phyloP scores from a whole-genome alignment of 2,329 filamentous ascomycete species.

The Albophoma yamanashiensis region DNA sequence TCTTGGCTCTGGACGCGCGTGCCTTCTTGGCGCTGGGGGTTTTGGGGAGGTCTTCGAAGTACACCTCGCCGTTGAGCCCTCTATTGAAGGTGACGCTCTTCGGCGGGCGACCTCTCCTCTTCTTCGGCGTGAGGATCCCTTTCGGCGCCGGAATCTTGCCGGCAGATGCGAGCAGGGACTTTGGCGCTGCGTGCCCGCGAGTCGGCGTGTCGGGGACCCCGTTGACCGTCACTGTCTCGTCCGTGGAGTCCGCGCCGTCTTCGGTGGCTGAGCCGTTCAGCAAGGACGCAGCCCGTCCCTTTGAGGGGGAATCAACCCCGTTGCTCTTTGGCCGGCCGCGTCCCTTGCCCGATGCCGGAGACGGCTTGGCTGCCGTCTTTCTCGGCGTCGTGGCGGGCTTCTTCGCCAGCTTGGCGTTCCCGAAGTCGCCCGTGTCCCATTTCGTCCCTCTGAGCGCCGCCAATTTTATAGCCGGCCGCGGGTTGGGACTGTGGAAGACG shows the following conservation, averaged over 20 bases:
- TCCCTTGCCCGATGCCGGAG: background rate
- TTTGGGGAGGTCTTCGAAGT: constrained; percentile 40
- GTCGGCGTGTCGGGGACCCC: constrained; percentile 1
- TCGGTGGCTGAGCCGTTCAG: background rate
- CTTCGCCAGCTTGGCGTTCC: background rate
- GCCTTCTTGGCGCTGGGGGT: constrained; percentile 18
- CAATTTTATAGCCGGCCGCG: constrained; percentile 22
- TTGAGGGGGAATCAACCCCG: background rate
- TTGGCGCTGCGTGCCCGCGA: background rate
- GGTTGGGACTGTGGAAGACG: constrained; percentile 4
- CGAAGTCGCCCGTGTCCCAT: constrained; percentile 22
- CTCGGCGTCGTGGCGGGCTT: constrained; percentile 10
- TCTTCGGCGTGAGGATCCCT: constrained; percentile 45
- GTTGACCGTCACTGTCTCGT: constrained; percentile 3
- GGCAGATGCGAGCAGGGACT: constrained; percentile 2
- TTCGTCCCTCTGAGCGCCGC: constrained; percentile 24
- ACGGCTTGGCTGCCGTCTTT: background rate
- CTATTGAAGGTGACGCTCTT: constrained; percentile 46
- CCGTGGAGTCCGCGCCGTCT: background rate
- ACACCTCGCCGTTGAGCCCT: constrained; percentile 31
- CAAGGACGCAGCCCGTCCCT: background rate
- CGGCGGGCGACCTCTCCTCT: constrained; percentile 27
- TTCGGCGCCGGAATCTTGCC: constrained; percentile 26
- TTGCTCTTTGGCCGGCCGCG: background rate
- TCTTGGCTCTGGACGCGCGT: constrained; percentile 13